These are phyloP conservation scores for Aspergillus japonicus DNA, from an alignment of 2,329 filamentous ascomycete species.

Conservation along the genomic window DNA sequence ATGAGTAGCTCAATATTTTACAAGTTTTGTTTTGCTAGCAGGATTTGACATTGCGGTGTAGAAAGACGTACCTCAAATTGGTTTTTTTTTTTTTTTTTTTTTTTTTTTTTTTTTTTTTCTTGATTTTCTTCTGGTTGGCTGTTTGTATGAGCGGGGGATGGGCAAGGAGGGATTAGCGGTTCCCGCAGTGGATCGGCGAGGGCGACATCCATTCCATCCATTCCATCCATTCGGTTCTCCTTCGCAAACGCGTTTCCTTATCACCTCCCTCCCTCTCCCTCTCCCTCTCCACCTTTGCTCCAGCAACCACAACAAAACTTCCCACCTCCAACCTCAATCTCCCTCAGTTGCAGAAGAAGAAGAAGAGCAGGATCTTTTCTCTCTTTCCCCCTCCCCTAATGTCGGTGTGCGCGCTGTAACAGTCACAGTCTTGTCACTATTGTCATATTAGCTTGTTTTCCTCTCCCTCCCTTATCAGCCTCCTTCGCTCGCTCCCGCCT, in stretches of 20 bases:
- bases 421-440: background rate
- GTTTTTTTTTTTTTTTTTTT: no score
- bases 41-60: background rate
- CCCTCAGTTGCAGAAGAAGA: background rate
- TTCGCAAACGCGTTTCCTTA: background rate
- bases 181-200: background rate
- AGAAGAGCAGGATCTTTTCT: constrained; percentile 21
- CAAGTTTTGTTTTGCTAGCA: no score
- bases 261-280: background rate
- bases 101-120: background rate
- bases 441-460: background rate
- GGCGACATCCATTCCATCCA: background rate
- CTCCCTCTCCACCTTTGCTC: background rate
- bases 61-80: background rate
- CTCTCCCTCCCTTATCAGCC: background rate
- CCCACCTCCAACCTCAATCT: constrained; percentile 1
- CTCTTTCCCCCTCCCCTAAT: background rate
- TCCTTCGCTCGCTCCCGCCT: constrained; percentile 13
- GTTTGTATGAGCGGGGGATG: background rate
- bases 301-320: constrained; percentile 6
- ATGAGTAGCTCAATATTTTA: no score
- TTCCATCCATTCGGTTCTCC: background rate
- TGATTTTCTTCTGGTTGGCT: no score
- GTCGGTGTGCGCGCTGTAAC: background rate
- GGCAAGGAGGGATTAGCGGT: background rate